A percentile compares a stretch with the other conserved stretches of the same genome.
phyloP scores from a whole-genome alignment of 2,329 filamentous ascomycete genomes.

The Colletotrichum lini region DNA sequence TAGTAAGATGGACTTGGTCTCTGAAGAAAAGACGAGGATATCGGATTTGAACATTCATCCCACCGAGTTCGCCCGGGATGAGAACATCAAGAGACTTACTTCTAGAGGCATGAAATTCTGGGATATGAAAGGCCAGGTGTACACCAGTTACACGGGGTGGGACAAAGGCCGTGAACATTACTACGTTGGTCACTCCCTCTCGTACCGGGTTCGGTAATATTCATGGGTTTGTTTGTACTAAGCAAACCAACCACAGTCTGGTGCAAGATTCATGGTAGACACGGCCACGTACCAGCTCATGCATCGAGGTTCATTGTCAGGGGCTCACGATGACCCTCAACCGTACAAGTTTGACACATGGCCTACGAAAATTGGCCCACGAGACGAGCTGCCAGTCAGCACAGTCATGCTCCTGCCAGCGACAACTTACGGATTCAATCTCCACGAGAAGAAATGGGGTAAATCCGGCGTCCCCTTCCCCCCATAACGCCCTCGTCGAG shows the following conservation, averaged over 20 bases:
- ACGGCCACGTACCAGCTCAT: constrained; percentile 1
- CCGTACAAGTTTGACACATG: neutral
- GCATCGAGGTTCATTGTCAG: neutral
- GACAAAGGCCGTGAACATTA: neutral
- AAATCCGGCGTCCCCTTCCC: rapidly evolving
- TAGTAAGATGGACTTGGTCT: neutral
- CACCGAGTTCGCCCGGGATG: neutral
- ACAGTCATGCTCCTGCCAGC: neutral
- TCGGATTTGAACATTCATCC: neutral
- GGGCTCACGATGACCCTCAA: neutral
- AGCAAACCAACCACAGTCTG: neutral
- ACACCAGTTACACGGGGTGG: constrained; percentile 17
- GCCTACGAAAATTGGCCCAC: neutral
- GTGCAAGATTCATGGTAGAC: constrained; percentile 27
- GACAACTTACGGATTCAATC: neutral
- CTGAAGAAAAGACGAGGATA: neutral
- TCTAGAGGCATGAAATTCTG: constrained; percentile 1
- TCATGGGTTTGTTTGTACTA: neutral
- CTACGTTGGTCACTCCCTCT: neutral
- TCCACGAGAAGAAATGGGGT: constrained; percentile 22
- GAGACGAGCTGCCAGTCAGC: neutral
- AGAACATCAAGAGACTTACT: neutral
- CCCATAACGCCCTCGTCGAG: neutral
- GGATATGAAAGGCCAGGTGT: constrained; percentile 6
- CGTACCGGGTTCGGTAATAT: neutral